Conservation (phyloP, 1,284 basidiomycete genomes). For the Apiotrichum veenhuisii region DNA sequence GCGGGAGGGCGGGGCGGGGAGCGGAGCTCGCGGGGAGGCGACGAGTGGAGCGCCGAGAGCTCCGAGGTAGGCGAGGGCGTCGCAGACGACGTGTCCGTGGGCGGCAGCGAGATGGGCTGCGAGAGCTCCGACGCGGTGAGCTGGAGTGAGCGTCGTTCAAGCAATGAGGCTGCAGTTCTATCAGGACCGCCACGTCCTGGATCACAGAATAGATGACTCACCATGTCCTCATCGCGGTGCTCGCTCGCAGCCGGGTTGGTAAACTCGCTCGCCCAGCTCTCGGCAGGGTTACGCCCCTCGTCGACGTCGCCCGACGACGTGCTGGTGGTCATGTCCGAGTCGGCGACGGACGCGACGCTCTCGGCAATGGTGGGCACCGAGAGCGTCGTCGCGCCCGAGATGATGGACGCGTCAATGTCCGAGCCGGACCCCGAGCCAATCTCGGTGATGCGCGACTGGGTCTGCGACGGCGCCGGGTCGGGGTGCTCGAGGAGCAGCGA, state of each 20-base stretch:
- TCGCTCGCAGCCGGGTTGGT: slow-evolving; percentile 3
- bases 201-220: background rate
- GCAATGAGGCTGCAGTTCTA: background rate
- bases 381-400: background rate
- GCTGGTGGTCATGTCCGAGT: slow-evolving; percentile 4
- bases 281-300: slow-evolving; percentile 6
- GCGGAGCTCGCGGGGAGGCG: slow-evolving; percentile 17
- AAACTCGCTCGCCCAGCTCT: slow-evolving; percentile 39
- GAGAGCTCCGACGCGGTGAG: slow-evolving; percentile 36
- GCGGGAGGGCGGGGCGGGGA: slow-evolving; percentile 3
- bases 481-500: slow-evolving; percentile 24
- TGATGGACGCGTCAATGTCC: background rate
- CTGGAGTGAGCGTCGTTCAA: slow-evolving; percentile 13
- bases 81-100: slow-evolving; percentile 38
- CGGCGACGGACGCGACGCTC: slow-evolving; percentile 9
- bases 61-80: slow-evolving; percentile 36
- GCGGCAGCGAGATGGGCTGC: slow-evolving; percentile 44
- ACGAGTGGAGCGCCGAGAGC: slow-evolving; percentile 20
- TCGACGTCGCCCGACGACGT: background rate
- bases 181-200: background rate
- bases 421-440: too few relatives aligned
- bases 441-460: background rate
- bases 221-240: slow-evolving; percentile 15
- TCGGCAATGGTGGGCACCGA: slow-evolving; percentile 9
- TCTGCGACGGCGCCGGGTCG: background rate